Evolutionary conservation across 768 basidiomycete species (phyloP), one percentile per base, ranked within the genome.

Genomic region (Pisolithus tinctorius): DNA sequence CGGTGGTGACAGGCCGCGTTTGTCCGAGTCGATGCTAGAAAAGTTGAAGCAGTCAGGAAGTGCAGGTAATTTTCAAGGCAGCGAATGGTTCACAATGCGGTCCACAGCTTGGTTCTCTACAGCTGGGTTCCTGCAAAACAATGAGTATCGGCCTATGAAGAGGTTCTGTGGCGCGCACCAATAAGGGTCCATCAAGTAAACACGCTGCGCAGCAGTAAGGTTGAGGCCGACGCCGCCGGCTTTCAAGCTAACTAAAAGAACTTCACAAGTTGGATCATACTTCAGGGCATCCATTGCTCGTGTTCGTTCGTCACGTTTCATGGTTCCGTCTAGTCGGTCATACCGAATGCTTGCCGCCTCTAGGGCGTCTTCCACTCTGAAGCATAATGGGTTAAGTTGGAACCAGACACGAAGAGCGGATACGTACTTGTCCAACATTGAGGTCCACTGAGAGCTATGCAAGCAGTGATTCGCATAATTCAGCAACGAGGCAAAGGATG

Each of bases 71-170:
- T 47, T n/a, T 11, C 23, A 42, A 27, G 45, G 20, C 13, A 40
- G 39, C 41, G 39, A 25, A 55, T 23, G 10, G 76, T 88, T 68
- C 60, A 96, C 93, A 57, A 96, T 95, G 47, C 95, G 89, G 71
- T 99, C 96, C 27, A 97, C 91, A 17, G 94, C 95, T 69, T 97
- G 95, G 62, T 96, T 93, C 71, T 98, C 93, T 5, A 94, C 93
- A 17, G 93, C 93, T 14, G 93, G 93, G 60, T 96, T 96, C 93
- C 90, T 93, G 58, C 6, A 9, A 25, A 51, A 23, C 16, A 34
- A 31, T 54, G 38, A 48, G 26, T 36, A 36, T 47, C 29, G 26
- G 26, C 16, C 20, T 8, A 8, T 34, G 11, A 16, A 29, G 23
- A 46, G 20, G 14, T 48, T 29, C 55, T 13, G 17, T 14, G 25